phyloP scores from a whole-genome alignment of 441 rosid genomes.

The Isatis lusitanica region DNA sequence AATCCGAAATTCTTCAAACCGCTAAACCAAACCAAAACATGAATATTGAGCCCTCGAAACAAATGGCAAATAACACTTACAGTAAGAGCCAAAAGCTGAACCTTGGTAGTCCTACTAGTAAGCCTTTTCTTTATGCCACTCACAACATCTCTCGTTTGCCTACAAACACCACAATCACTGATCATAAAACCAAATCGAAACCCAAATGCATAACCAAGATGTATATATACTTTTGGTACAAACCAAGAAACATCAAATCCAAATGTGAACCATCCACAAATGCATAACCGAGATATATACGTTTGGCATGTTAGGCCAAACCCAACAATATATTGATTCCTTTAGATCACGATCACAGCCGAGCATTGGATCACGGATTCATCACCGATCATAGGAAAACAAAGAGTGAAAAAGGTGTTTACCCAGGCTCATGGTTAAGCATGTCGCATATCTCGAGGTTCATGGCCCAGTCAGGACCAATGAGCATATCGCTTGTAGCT shows the following conservation, averaged over 20 bases:
- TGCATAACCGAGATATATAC: not conserved
- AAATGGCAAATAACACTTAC: conserved; percentile 52
- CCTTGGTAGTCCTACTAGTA: conserved; percentile 82
- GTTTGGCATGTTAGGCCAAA: not conserved
- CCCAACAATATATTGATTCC: not conserved
- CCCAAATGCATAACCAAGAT: too few species aligned
- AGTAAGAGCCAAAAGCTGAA: conserved; percentile 90
- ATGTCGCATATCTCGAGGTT: conserved; percentile 98
- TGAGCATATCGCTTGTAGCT: conserved; percentile 96
- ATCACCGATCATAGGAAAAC: not conserved
- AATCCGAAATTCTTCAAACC: not conserved
- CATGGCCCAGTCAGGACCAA: conserved; percentile 99
- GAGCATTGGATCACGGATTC: not conserved
- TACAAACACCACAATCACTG: conserved; percentile 34
- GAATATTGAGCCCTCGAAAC: not conserved
- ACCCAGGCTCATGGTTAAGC: conserved; percentile 96
- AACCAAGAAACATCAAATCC: conserved; percentile 13
- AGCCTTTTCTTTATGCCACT: conserved; percentile 91
- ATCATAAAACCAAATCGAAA: not conserved
- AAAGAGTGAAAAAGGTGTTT: conserved; percentile 20
- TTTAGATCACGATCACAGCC: not conserved
- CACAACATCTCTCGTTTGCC: conserved; percentile 95
- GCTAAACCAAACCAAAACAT: not conserved
- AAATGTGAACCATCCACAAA: not conserved
- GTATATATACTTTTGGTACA: not conserved